phyloP scores from a whole-genome alignment of 2,329 filamentous ascomycete genomes.

The Penicillium fuscoglaucum region DNA sequence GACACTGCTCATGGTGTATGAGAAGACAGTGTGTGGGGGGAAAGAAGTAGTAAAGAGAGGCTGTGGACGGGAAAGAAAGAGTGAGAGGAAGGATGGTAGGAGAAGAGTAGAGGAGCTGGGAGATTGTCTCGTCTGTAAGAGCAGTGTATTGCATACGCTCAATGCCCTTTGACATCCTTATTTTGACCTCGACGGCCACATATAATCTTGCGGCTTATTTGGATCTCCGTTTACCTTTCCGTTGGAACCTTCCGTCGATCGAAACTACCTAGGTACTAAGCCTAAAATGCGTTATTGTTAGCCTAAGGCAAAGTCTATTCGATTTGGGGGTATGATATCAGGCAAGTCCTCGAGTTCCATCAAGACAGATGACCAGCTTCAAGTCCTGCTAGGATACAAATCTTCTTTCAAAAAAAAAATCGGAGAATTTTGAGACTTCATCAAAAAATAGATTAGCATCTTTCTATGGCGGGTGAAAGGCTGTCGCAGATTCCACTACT shows the following conservation, averaged over 20 bases:
- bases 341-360: neutral
- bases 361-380: neutral
- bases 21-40: neutral
- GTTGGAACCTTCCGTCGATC: neutral
- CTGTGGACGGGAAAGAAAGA: neutral
- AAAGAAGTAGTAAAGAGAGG: neutral
- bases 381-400: neutral
- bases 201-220: neutral
- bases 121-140: neutral
- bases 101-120: neutral
- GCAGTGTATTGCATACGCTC: neutral
- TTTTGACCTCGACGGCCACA: neutral
- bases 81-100: neutral
- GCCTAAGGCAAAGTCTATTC: neutral
- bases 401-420: neutral
- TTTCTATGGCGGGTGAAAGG: neutral
- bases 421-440: neutral
- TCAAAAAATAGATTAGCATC: neutral
- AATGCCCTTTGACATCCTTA: neutral
- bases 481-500: neutral
- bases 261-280: neutral
- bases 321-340: neutral
- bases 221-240: neutral
- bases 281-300: neutral
- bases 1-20: neutral